Conservation (phyloP, 305 asterid genomes). For the Coffea humblotiana region DNA sequence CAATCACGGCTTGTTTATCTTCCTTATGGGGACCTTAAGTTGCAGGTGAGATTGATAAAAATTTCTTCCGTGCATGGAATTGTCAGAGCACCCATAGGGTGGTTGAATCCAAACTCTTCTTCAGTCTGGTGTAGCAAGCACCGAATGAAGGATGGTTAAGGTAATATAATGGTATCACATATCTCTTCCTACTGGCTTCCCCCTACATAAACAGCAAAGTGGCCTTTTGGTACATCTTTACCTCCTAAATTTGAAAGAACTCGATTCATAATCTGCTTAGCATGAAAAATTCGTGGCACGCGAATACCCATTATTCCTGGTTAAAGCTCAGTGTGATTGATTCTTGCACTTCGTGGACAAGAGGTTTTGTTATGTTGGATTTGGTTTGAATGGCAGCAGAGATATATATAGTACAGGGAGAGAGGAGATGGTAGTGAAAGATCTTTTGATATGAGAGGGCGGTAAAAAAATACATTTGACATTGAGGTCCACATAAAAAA, state of each 20-base stretch:
- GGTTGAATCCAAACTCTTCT: slow-evolving; percentile 33
- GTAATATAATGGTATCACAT: slow-evolving; percentile 27
- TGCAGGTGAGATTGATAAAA: slow-evolving; percentile 24
- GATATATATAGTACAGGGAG: not conserved
- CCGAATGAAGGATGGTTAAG: slow-evolving; percentile 29
- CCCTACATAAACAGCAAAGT: slow-evolving; percentile 28
- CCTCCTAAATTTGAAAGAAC: not conserved
- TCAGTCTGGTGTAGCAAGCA: slow-evolving; percentile 21
- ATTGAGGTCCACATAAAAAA: not conserved
- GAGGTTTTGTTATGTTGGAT: not conserved
- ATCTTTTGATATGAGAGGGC: not conserved
- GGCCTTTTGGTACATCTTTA: slow-evolving; percentile 26
- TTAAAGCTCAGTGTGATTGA: not conserved
- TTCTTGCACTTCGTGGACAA: not conserved
- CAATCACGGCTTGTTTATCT: not conserved
- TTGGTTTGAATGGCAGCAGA: not conserved
- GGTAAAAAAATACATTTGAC: not conserved
- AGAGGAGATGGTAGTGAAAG: not conserved
- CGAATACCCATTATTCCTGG: slow-evolving; percentile 12
- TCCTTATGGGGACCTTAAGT: not conserved
- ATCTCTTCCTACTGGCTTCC: slow-evolving; percentile 19
- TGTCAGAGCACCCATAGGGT: slow-evolving; percentile 34
- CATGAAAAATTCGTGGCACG: slow-evolving; percentile 15
- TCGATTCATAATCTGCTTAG: slow-evolving; percentile 14
- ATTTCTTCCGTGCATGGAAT: slow-evolving; percentile 31